Percentiles rank a stretch among this genome's conserved stretches.
phyloP scores from a whole-genome alignment of 208 protist genomes.

The Tritrichomonas musculus region DNA sequence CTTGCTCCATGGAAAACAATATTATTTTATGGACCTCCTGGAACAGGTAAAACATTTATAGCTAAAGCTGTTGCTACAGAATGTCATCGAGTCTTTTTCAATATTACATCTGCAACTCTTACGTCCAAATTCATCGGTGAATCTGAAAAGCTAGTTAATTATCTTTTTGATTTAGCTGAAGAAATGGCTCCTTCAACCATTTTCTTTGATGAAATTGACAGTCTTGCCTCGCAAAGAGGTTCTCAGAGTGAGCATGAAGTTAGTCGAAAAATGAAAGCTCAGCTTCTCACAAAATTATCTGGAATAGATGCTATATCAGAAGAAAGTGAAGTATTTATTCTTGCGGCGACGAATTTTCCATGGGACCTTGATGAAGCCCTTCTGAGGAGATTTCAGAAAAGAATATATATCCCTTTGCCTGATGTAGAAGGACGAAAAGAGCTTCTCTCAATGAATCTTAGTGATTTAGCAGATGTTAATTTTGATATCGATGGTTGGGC shows the following conservation, averaged over 20 bases:
- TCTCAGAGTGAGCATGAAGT: conserved; percentile 45
- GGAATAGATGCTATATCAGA: conserved; percentile 29
- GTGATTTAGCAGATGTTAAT: conserved; percentile 26
- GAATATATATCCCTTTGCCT: conserved; percentile 53
- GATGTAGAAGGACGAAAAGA: conserved; percentile 27
- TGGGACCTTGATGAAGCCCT: conserved; percentile 53
- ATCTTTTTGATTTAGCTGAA: conserved; percentile 68
- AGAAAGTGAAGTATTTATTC: conserved; percentile 40
- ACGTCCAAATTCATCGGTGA: conserved; percentile 68
- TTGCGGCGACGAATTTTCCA: conserved; percentile 52
- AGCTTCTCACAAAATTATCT: conserved; percentile 51
- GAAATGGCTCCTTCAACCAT: conserved; percentile 64
- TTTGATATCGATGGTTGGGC: conserved; percentile 59
- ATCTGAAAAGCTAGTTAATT: conserved; percentile 65
- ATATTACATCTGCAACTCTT: conserved; percentile 62
- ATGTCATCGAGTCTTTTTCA: conserved; percentile 65
- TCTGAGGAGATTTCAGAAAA: conserved; percentile 47
- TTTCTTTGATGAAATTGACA: conserved; percentile 67
- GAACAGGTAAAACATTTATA: conserved; percentile 60
- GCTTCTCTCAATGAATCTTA: conserved; percentile 6
- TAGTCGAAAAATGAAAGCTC: conserved; percentile 49
- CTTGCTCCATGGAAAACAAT: conserved; percentile 41
- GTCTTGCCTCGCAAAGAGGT: conserved; percentile 41
- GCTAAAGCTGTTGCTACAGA: conserved; percentile 65
- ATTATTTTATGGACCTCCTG: conserved; percentile 46